Evolutionary conservation across 2,329 filamentous ascomycete genomes (phyloP).

Genomic region (Pseudopyricularia javanii): DNA sequence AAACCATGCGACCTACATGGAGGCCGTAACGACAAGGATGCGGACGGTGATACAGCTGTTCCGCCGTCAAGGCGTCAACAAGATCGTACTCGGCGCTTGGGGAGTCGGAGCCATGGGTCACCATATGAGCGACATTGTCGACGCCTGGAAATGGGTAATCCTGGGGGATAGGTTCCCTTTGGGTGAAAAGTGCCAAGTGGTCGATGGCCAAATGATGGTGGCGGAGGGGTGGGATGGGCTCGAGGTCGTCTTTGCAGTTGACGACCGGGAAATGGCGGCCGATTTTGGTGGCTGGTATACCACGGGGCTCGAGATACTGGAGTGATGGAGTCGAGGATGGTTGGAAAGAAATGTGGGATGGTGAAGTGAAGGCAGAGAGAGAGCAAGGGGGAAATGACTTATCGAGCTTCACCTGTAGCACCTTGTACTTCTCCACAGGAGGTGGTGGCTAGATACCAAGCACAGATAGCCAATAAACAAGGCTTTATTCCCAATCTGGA

Average conservation of each 20-base stretch:
- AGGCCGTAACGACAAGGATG: constrained; percentile 39
- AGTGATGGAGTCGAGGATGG: not conserved
- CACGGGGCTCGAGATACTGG: not conserved
- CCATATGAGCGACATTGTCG: constrained; percentile 44
- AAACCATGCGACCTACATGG: constrained; percentile 28
- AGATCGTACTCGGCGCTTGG: constrained; percentile 50
- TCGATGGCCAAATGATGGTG: not conserved
- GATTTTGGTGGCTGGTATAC: constrained; percentile 32
- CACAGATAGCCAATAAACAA: not conserved
- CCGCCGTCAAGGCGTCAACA: constrained; percentile 27
- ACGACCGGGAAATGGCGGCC: constrained; percentile 34
- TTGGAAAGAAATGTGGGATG: no score
- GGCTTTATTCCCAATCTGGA: not conserved
- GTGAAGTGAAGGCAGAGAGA: not conserved
- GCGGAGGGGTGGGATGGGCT: constrained; percentile 26
- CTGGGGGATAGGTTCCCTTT: constrained; percentile 10
- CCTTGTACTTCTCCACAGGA: no score
- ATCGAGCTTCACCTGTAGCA: no score
- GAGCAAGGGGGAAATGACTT: no score
- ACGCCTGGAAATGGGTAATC: constrained; percentile 36
- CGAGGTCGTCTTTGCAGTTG: constrained; percentile 47
- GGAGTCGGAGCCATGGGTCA: constrained; percentile 54
- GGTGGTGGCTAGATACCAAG: no score
- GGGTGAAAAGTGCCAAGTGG: constrained; percentile 2
- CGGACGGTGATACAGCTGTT: constrained; percentile 41